Evolutionary conservation across 2,329 filamentous ascomycete species (phyloP).

Genomic region (Fusarium sp.): DNA sequence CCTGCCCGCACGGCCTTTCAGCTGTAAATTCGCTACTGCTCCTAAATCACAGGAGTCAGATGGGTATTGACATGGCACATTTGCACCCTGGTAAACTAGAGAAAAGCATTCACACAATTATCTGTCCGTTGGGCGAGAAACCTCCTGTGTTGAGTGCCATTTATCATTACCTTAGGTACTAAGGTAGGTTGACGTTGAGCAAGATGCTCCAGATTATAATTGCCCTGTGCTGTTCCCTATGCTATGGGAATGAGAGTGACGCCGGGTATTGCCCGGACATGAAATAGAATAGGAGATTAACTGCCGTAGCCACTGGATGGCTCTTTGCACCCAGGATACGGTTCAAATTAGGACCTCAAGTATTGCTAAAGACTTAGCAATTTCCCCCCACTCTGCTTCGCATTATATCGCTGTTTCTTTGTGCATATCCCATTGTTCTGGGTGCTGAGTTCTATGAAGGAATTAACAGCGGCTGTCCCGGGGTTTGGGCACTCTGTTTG

Average conservation of each 20-base stretch:
- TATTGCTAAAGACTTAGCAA: background rate
- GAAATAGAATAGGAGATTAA: conserved; percentile 17
- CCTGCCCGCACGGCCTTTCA: conserved; percentile 29
- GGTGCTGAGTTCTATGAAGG: conserved; percentile 10
- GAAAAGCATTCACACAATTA: conserved; percentile 36
- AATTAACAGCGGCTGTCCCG: conserved; percentile 22
- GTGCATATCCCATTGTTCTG: background rate
- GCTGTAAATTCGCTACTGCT: conserved; percentile 12
- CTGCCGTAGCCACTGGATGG: conserved; percentile 3
- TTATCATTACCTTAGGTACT: background rate
- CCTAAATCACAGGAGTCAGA: conserved; percentile 18
- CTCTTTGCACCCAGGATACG: background rate
- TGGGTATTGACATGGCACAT: conserved; percentile 26
- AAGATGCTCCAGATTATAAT: background rate
- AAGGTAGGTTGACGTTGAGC: background rate
- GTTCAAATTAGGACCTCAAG: too few species aligned
- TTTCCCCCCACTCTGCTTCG: background rate
- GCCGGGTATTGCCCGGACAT: conserved; percentile 39
- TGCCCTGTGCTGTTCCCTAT: conserved; percentile 12
- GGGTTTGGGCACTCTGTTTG: conserved; percentile 23
- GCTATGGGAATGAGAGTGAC: background rate
- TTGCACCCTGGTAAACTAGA: conserved; percentile 34
- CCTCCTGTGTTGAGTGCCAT: conserved; percentile 6
- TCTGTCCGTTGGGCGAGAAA: conserved; percentile 1
- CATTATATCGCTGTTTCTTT: background rate